Evolutionary conservation across 2,329 filamentous ascomycete genomes (phyloP).

Genomic region (Cladophialophora bantiana): DNA sequence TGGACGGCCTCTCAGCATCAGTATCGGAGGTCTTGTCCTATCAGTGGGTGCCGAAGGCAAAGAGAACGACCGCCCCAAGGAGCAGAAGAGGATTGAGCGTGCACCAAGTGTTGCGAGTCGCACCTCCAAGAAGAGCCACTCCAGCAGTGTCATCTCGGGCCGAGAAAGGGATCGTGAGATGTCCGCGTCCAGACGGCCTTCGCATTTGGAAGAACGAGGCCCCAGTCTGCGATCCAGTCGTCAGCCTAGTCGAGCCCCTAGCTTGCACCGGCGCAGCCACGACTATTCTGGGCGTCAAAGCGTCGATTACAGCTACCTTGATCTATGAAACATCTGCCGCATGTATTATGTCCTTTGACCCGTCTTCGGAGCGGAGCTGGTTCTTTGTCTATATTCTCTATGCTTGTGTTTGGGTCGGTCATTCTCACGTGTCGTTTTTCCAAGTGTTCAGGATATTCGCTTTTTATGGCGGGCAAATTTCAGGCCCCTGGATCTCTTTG

Average conservation of each 20-base stretch:
- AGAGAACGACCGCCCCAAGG: constrained; percentile 24
- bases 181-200: constrained; percentile 27
- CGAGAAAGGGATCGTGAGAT: constrained; percentile 20
- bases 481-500: not conserved
- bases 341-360: constrained; percentile 12
- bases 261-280: constrained; percentile 20
- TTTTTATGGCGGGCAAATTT: not conserved
- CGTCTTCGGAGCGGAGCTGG: constrained; percentile 8
- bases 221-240: constrained; percentile 29
- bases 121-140: constrained; percentile 29
- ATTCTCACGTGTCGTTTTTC: constrained; percentile 29
- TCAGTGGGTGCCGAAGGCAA: constrained; percentile 28
- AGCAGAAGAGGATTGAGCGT: constrained; percentile 35
- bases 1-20: constrained; percentile 36
- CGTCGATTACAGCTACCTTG: constrained; percentile 25
- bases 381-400: constrained; percentile 3
- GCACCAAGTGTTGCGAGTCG: constrained; percentile 34
- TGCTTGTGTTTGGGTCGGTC: constrained; percentile 5
- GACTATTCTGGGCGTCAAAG: constrained; percentile 31
- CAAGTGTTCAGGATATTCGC: constrained; percentile 1
- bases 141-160: constrained; percentile 30
- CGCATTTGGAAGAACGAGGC: constrained; percentile 30
- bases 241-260: constrained; percentile 34
- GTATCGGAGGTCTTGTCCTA: constrained; percentile 25
- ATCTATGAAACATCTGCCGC: constrained; percentile 15